Percentiles rank a stretch among this genome's conserved stretches.
These are phyloP conservation scores for Quercus robur DNA, from an alignment of 306 rosid species.

Conservation along the genomic window DNA sequence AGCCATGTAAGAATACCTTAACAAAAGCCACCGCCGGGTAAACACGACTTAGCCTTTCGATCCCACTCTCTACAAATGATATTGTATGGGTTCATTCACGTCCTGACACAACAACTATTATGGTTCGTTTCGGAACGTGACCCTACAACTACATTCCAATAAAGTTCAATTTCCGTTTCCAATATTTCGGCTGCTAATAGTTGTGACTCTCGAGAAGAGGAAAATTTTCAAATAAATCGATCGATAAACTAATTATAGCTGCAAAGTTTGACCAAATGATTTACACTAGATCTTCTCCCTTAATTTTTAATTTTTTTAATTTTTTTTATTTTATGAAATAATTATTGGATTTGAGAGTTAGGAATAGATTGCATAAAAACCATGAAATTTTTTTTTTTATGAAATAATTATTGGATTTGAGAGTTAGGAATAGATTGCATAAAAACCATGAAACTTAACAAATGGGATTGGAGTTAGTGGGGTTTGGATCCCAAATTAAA, in stretches of 20 bases:
- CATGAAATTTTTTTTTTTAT: neutral
- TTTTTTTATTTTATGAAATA: neutral
- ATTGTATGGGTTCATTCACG: too few species aligned
- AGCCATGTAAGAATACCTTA: too few species aligned
- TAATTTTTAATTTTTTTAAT: too few species aligned
- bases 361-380: neutral
- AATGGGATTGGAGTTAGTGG: neutral
- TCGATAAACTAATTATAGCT: neutral
- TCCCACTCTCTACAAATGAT: too few species aligned
- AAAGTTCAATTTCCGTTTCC: neutral
- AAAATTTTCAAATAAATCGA: neutral
- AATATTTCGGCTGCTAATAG: slow-evolving; percentile 8
- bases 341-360: neutral
- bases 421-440: neutral
- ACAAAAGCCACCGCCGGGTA: too few species aligned
- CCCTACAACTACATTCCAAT: too few species aligned
- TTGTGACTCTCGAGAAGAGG: neutral
- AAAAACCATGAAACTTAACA: neutral
- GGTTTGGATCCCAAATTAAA: neutral
- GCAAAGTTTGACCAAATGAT: neutral
- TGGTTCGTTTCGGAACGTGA: too few species aligned
- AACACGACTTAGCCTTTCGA: too few species aligned
- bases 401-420: neutral
- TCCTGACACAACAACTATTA: too few species aligned
- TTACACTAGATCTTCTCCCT: neutral